Evolutionary conservation across 768 basidiomycete genomes (phyloP), one percentile per base, ranked within the genome.

Genomic region (Galerina marginata): DNA sequence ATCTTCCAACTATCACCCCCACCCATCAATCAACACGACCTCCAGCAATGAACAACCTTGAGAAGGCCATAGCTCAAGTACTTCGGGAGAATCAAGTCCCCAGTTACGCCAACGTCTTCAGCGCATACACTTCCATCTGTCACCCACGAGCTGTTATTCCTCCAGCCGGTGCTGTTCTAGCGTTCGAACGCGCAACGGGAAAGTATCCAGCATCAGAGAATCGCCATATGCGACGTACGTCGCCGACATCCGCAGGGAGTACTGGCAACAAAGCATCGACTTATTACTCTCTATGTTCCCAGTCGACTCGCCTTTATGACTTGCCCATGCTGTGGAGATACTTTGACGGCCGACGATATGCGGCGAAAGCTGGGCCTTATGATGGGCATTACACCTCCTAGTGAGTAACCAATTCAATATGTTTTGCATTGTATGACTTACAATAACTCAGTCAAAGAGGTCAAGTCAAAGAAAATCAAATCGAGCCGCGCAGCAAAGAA

Each of bases 41-140:
- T 33, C 29, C 29, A 33, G 29, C 29, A 33, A 33, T 46, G 20
- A 69, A 61, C 39, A 70, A 69, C 47, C 59, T 71, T 45, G 61
- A 69, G 40, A 67, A 59, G 36, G 68, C 68, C 1, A 56, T 67
- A 20, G 55, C 65, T 36, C 51, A 66, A 14, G 66, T 71, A 23
- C 55, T 71, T 15, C 51, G 63, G 20, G 48, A 64, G 4, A 58
- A 66, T 6, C 59, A 71, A 57, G 59, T 62, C 15, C 65, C 68
- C 48, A 51, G 53, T 40, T 58, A 67, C 23, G 44, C 25, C 43
- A 71, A 63, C 37, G 65, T 71, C 12, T 50, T 67, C 9, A 45
- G 48, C 3, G 65, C 65, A 38, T 68, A 71, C 54, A 38, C n/a
- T 46, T 6, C n/a, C 25, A 54, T 43, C 16, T 42, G 33, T 12